Base-by-base conservation (phyloP, 805 yeast species). In the Hanseniaspora vineae region DNA sequence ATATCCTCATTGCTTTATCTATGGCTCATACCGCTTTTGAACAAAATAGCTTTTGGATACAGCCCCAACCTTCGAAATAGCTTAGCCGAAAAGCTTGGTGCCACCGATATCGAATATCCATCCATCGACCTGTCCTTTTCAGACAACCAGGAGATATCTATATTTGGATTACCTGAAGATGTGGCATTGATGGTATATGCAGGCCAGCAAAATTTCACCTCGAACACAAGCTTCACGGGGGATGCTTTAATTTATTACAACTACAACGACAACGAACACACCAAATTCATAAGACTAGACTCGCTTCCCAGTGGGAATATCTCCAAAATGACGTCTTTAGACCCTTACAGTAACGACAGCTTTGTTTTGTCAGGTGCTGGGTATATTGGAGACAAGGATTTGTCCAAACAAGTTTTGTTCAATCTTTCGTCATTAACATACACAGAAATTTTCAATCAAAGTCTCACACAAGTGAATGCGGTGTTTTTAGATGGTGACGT, bases 401-500 rank as follows among this genome's bases (percentile, higher is more conserved):
- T 62, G 14, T 52, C 59, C 6, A 58, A 58, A 1, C 72, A 69
- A 33, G 46, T 65, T 1, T 44, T 66, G 1, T 62, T 59, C 54
- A 67, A 69, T 49, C 42, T 59, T 1, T 51, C 71, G 1, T 55
- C 52, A 6, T 50, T 60, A 6, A 48, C 58, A 1, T 54, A 60
- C 44, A 45, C 46, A 12, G 57, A 55, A 4, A 52, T 68, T 6
- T 64, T 66, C 42, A 37, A 58, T 23, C 42, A 55, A 12, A 19
- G 52, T 1, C 42, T 60, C 10, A 40, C 55, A 0, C 23, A 44
- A 2, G 80, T 81, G 2, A 54, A 61, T 3, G 55, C 79, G 0
- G 70, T 76, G 0, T 66, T 67, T 39, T 75, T 78, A 47, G 80
- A 80, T 62, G 60, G 65, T 33, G 64, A 73, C 19, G 48, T 76